Evolutionary conservation across 2,329 filamentous ascomycete species (phyloP).

Genomic region (Colletotrichum tropicicola): DNA sequence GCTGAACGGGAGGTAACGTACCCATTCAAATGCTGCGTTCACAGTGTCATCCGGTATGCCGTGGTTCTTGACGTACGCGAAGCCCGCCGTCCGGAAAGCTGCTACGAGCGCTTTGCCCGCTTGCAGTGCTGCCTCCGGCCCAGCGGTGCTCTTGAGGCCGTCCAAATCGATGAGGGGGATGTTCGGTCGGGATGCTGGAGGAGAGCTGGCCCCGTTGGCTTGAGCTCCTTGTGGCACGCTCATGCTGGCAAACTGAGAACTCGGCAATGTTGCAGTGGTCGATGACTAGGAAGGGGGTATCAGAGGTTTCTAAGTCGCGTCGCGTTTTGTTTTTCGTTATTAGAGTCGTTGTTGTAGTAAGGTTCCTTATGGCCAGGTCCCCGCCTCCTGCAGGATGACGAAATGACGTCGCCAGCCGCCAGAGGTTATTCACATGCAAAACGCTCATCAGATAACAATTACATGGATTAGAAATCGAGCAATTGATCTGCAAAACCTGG

Average conservation of each 20-base stretch:
- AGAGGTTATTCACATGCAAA: slow-evolving; percentile 9
- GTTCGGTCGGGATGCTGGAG: neutral
- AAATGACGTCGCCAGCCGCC: slow-evolving; percentile 4
- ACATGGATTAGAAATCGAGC: neutral
- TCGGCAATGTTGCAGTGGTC: too few relatives aligned
- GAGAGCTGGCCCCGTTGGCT: neutral
- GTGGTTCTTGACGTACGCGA: slow-evolving; percentile 45
- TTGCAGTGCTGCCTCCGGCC: neutral
- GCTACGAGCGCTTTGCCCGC: slow-evolving; percentile 34
- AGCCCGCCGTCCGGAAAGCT: slow-evolving; percentile 42
- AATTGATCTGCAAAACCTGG: neutral
- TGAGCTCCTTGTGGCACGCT: neutral
- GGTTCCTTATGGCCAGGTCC: too few relatives aligned
- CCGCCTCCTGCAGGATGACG: neutral
- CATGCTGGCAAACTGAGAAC: neutral
- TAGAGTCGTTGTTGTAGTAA: too few relatives aligned
- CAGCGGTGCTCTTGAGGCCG: neutral
- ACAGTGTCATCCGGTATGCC: slow-evolving; percentile 43
- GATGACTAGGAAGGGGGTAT: too few relatives aligned
- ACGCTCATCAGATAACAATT: neutral
- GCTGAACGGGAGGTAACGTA: neutral
- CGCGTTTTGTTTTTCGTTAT: too few relatives aligned
- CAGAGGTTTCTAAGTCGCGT: too few relatives aligned
- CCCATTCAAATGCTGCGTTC: slow-evolving; percentile 44
- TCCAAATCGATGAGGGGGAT: slow-evolving; percentile 2